These are phyloP conservation scores for Myxozyma monticola DNA, from an alignment of 805 yeast species.

Conservation along the genomic window DNA sequence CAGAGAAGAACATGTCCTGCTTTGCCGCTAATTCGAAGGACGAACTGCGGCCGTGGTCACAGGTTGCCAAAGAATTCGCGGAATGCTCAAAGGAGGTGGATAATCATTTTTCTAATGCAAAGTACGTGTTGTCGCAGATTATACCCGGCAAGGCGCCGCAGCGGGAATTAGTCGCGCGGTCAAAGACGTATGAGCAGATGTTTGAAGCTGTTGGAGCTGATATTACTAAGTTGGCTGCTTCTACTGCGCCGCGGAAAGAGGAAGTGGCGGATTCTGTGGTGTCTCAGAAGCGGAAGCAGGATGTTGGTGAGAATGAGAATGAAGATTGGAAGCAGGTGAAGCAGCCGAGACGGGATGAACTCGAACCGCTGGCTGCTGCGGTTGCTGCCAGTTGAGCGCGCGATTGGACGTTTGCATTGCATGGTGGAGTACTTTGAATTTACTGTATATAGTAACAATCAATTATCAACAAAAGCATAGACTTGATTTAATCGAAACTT, in stretches of 20 bases:
- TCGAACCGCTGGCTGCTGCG: neutral
- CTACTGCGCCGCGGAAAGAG: too few relatives aligned
- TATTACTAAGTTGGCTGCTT: neutral
- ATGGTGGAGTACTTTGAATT: too few relatives aligned
- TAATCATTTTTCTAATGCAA: conserved; percentile 70
- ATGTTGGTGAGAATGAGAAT: neutral
- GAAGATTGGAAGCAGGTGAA: neutral
- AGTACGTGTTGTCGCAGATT: conserved; percentile 75
- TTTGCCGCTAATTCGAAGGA: conserved; percentile 43
- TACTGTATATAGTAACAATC: too few relatives aligned
- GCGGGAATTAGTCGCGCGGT: conserved; percentile 56
- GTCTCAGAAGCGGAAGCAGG: neutral
- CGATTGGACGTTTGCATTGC: neutral
- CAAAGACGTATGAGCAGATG: conserved; percentile 50
- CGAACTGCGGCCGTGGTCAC: conserved; percentile 50
- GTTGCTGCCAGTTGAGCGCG: neutral
- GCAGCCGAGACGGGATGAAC: neutral
- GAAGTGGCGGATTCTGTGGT: too few relatives aligned
- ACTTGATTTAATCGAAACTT: too few relatives aligned
- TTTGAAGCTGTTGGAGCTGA: neutral
- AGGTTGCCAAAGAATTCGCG: conserved; percentile 56
- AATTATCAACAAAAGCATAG: too few relatives aligned
- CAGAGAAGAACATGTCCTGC: conserved; percentile 82
- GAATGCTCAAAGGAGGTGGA: conserved; percentile 55
- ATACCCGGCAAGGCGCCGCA: conserved; percentile 71